phyloP scores from a whole-genome alignment of 257 asterid species.

The Rehmannia glutinosa region DNA sequence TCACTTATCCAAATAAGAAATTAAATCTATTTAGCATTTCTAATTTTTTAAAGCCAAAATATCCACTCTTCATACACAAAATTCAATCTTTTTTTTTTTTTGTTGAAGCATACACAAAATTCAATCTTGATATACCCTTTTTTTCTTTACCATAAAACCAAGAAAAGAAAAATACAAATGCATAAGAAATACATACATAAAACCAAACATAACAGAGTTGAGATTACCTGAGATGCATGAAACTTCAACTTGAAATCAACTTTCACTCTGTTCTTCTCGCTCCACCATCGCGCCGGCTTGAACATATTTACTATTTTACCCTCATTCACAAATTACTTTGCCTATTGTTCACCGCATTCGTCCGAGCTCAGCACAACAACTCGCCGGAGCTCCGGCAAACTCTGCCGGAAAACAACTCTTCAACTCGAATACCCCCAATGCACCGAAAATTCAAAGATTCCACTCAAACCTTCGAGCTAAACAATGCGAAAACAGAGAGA shows the following conservation, averaged over 20 bases:
- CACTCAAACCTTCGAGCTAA: background rate
- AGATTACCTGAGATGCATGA: conserved; percentile 88
- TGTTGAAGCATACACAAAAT: too few relatives aligned
- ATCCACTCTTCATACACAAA: too few relatives aligned
- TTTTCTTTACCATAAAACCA: background rate
- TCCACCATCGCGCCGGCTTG: conserved; percentile 82
- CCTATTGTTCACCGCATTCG: background rate
- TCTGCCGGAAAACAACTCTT: conserved; percentile 33
- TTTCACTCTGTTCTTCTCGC: conserved; percentile 82
- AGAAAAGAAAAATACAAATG: background rate
- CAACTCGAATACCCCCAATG: conserved; percentile 2
- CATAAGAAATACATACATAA: background rate
- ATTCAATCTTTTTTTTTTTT: too few relatives aligned
- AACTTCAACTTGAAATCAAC: conserved; percentile 85
- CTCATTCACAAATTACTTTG: conserved; percentile 25
- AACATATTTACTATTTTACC: conserved; percentile 51
- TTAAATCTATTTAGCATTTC: too few relatives aligned
- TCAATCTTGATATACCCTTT: background rate
- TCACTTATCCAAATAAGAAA: too few relatives aligned
- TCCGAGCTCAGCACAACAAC: conserved; percentile 34
- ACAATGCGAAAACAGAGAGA: background rate
- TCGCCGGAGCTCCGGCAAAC: conserved; percentile 64
- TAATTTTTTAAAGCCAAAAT: too few relatives aligned
- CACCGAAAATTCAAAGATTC: conserved; percentile 11
- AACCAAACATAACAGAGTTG: background rate